These are phyloP conservation scores for Ogataea hybrid DNA, from an alignment of 1,139 yeast species.

Conservation along the genomic window DNA sequence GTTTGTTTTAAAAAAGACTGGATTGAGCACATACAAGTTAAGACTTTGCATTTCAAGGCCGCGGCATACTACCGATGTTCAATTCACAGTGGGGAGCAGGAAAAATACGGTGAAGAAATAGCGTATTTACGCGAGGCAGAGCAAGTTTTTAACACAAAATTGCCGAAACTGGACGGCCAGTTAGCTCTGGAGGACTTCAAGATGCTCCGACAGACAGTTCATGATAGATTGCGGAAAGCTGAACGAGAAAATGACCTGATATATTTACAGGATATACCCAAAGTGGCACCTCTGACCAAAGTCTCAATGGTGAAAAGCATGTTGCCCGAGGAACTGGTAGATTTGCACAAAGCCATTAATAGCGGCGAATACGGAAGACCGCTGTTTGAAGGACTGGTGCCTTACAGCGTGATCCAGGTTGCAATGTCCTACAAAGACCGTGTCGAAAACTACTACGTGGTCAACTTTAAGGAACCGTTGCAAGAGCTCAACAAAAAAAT, in stretches of 20 bases:
- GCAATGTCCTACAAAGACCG: constrained; percentile 70
- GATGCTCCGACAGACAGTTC: constrained; percentile 35
- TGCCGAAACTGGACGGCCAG: constrained; percentile 4
- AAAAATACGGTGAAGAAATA: constrained; percentile 69
- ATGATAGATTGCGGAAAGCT: constrained; percentile 48
- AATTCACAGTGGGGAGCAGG: constrained; percentile 43
- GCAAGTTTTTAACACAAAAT: constrained; percentile 43
- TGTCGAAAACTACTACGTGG: constrained; percentile 53
- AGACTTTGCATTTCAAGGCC: constrained; percentile 62
- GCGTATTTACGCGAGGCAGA: constrained; percentile 51
- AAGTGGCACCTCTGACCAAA: constrained; percentile 38
- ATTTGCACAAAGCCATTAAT: constrained; percentile 29
- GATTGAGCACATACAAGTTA: constrained; percentile 58
- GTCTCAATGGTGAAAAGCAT: constrained; percentile 58
- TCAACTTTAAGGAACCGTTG: constrained; percentile 51
- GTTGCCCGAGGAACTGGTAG: constrained; percentile 37
- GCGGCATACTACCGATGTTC: constrained; percentile 69
- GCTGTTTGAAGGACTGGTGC: constrained; percentile 60
- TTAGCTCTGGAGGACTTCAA: constrained; percentile 20
- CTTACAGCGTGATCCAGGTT: constrained; percentile 63
- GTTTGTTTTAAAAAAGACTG: constrained; percentile 58
- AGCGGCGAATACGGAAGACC: constrained; percentile 27
- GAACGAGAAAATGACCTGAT: constrained; percentile 82
- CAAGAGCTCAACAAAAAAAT: constrained; percentile 48
- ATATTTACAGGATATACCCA: constrained; percentile 66